Conservation (phyloP, 495 filamentous ascomycete genomes). For the Penicillium diatomitis region DNA sequence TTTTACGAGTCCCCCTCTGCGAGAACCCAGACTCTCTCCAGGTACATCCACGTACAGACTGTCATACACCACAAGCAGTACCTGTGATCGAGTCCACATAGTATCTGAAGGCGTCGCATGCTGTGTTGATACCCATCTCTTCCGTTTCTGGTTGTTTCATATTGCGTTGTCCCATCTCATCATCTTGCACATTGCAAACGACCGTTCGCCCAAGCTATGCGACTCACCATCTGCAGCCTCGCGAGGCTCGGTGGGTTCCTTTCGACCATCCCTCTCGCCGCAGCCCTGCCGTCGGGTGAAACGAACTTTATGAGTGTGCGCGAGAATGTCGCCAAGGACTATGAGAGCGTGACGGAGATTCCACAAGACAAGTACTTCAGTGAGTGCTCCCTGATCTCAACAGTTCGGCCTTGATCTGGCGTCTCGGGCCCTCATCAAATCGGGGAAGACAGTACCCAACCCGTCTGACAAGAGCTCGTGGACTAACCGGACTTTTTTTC, state of each 20-base stretch:
- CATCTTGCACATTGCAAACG: background rate
- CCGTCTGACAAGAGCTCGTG: too few relatives aligned
- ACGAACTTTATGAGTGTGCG: constrained; percentile 37
- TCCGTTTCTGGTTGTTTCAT: constrained; percentile 4
- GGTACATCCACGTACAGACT: too few relatives aligned
- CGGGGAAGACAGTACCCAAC: too few relatives aligned
- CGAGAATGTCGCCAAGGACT: constrained; percentile 35
- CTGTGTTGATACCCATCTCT: too few relatives aligned
- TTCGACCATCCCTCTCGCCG: constrained; percentile 5
- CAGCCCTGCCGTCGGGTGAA: constrained; percentile 9
- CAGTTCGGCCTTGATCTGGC: background rate
- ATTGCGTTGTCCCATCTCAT: background rate
- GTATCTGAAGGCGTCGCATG: too few relatives aligned
- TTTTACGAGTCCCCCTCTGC: too few relatives aligned
- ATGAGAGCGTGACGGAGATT: constrained; percentile 36
- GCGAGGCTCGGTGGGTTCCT: constrained; percentile 16
- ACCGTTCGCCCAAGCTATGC: constrained; percentile 4
- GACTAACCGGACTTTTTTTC: background rate
- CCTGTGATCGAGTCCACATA: too few relatives aligned
- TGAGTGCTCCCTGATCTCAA: constrained; percentile 25
- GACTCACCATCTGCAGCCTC: constrained; percentile 4
- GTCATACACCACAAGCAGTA: too few relatives aligned
- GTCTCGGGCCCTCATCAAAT: too few relatives aligned
- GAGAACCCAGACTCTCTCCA: too few relatives aligned
- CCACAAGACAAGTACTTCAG: constrained; percentile 51